These are phyloP conservation scores for Sideroxylon spinosum DNA, from an alignment of 179 eudicot species.

Conservation along the genomic window DNA sequence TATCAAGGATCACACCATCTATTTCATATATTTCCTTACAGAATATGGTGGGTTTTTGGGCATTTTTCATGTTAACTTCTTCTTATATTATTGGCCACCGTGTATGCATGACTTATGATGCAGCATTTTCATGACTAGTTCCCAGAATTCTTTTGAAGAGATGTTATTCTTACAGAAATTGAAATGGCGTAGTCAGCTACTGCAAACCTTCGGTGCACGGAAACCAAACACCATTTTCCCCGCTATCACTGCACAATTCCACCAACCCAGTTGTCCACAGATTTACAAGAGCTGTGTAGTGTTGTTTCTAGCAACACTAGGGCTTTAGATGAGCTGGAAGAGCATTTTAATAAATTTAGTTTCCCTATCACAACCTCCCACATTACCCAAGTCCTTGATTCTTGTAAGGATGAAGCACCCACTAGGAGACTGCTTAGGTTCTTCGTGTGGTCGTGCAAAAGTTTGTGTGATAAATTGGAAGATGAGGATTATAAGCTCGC, in stretches of 20 bases:
- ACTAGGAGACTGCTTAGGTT: conserved; percentile 58
- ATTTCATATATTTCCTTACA: conserved; percentile 34
- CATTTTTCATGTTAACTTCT: not conserved
- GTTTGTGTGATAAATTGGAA: conserved; percentile 30
- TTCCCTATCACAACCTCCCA: conserved; percentile 34
- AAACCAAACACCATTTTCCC: conserved; percentile 20
- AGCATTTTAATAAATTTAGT: conserved; percentile 29
- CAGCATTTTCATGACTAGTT: not conserved
- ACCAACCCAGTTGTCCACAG: conserved; percentile 12
- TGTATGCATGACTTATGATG: not conserved
- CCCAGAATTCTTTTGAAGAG: not conserved
- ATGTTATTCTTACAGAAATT: conserved; percentile 15
- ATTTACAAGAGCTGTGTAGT: conserved; percentile 34
- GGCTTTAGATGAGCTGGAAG: conserved; percentile 48
- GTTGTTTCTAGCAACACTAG: conserved; percentile 48
- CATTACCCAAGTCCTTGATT: conserved; percentile 43
- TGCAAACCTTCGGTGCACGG: conserved; percentile 22
- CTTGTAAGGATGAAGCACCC: too few relatives aligned
- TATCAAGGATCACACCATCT: conserved; percentile 25
- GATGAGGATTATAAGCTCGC: conserved; percentile 46
- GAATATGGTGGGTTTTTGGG: not conserved
- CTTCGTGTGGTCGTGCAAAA: conserved; percentile 55
- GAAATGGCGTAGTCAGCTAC: conserved; percentile 11
- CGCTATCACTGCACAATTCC: conserved; percentile 22
- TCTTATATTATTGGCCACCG: not conserved